phyloP scores from a whole-genome alignment of 2,329 filamentous ascomycete species.

The Teratosphaeria destructans region DNA sequence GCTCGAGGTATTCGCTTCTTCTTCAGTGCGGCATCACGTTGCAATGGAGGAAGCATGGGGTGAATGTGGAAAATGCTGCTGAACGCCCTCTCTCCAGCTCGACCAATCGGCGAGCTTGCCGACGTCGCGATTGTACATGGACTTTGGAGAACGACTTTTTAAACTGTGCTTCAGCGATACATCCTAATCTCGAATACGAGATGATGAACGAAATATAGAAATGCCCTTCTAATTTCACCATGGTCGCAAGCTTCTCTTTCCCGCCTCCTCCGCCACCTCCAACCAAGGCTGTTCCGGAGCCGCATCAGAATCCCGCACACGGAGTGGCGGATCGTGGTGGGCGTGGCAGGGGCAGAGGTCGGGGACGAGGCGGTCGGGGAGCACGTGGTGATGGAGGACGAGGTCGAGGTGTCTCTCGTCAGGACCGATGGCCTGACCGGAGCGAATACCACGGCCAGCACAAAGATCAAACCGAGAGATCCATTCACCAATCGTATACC shows the following conservation, averaged over 20 bases:
- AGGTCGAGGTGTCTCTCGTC: conserved; percentile 9
- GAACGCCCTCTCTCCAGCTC: not conserved
- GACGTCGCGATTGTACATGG: not conserved
- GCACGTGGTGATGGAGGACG: not conserved
- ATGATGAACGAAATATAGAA: no score
- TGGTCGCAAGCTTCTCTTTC: conserved; percentile 29
- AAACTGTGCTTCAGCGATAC: not conserved
- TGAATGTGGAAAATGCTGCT: not conserved
- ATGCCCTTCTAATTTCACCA: not conserved
- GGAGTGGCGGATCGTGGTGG: not conserved
- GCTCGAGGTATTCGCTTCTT: not conserved
- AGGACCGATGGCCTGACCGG: not conserved
- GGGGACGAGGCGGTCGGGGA: not conserved
- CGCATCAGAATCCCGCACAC: not conserved
- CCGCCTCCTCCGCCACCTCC: conserved; percentile 37
- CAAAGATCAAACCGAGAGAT: not conserved
- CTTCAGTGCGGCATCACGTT: not conserved
- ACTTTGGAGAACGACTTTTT: not conserved
- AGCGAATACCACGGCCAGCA: not conserved
- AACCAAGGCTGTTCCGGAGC: conserved; percentile 7
- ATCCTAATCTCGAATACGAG: no score
- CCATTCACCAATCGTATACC: not conserved
- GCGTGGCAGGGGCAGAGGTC: conserved; percentile 21
- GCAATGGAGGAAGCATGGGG: not conserved
- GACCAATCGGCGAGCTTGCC: not conserved